Evolutionary conservation across 2,329 filamentous ascomycete genomes (phyloP).

Genomic region (Periconia sp.): DNA sequence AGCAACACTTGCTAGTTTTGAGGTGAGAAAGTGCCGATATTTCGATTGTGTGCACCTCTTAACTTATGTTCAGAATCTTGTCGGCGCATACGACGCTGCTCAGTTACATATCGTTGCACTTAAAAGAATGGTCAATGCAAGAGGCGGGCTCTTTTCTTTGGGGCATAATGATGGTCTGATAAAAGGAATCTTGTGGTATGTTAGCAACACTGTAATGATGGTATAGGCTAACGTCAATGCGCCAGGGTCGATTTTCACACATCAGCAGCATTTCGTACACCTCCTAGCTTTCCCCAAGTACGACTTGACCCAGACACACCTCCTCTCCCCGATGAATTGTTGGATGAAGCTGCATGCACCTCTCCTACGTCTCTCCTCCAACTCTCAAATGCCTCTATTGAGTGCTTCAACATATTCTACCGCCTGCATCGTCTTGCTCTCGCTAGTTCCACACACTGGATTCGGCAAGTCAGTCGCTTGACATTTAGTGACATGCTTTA

Average conservation of each 20-base stretch:
- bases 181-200: conserved; percentile 31
- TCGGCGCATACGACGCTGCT: conserved; percentile 31
- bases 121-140: conserved; percentile 27
- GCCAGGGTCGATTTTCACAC: conserved; percentile 34
- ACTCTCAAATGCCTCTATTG: conserved; percentile 22
- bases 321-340: conserved; percentile 22
- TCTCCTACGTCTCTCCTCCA: conserved; percentile 30
- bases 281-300: conserved; percentile 25
- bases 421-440: conserved; percentile 29
- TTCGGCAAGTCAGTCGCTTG: conserved; percentile 12
- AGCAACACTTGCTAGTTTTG: conserved; percentile 31
- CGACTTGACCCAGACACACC: conserved; percentile 21
- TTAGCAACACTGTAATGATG: not conserved
- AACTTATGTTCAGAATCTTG: conserved; percentile 22
- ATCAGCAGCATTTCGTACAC: conserved; percentile 23
- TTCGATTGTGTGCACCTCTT: not conserved
- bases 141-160: conserved; percentile 30
- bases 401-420: conserved; percentile 37
- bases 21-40: conserved; percentile 20
- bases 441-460: conserved; percentile 24
- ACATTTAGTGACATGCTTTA: conserved; percentile 31
- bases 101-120: conserved; percentile 25
- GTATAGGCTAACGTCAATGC: not conserved
- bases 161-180: conserved; percentile 30
- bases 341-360: conserved; percentile 26